phyloP scores from a whole-genome alignment of 495 filamentous ascomycete genomes.

The Aspergillus taichungensis region DNA sequence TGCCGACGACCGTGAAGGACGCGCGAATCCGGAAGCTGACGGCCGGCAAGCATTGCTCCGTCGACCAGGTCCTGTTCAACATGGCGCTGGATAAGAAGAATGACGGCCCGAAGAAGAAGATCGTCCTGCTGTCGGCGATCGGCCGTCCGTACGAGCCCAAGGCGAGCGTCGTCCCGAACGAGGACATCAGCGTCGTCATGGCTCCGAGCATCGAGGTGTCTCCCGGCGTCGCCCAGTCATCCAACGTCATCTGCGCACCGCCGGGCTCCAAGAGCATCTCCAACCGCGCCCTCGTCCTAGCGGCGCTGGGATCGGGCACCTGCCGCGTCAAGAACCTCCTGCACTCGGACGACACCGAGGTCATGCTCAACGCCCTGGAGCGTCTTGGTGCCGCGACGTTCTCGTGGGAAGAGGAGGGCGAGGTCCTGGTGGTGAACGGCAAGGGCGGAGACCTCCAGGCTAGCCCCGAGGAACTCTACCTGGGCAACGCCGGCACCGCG shows the following conservation, averaged over 20 bases:
- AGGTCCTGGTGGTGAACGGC: slow-evolving; percentile 80
- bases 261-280: slow-evolving; percentile 98
- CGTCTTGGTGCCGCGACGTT: slow-evolving; percentile 83
- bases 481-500: slow-evolving; percentile 95
- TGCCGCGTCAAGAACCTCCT: slow-evolving; percentile 87
- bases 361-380: slow-evolving; percentile 85
- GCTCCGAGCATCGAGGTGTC: slow-evolving; percentile 68
- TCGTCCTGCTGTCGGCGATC: slow-evolving; percentile 89
- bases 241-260: slow-evolving; percentile 69
- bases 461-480: slow-evolving; percentile 67
- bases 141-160: slow-evolving; percentile 77
- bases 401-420: slow-evolving; percentile 88
- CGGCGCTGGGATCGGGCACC: slow-evolving; percentile 78
- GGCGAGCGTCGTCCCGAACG: slow-evolving; percentile 81
- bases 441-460: slow-evolving; percentile 80
- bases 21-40: slow-evolving; percentile 77
- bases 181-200: slow-evolving; percentile 74
- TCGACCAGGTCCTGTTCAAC: slow-evolving; percentile 76
- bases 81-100: slow-evolving; percentile 99
- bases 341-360: slow-evolving; percentile 94
- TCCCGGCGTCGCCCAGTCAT: slow-evolving; percentile 53
- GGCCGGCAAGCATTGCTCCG: slow-evolving; percentile 81
- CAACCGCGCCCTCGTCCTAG: slow-evolving; percentile 87
- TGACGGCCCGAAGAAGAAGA: slow-evolving; percentile 87
- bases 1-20: slow-evolving; percentile 81